Base-by-base conservation (phyloP, 176 grass and related monocot species). In the Rhynchospora breviuscula region DNA sequence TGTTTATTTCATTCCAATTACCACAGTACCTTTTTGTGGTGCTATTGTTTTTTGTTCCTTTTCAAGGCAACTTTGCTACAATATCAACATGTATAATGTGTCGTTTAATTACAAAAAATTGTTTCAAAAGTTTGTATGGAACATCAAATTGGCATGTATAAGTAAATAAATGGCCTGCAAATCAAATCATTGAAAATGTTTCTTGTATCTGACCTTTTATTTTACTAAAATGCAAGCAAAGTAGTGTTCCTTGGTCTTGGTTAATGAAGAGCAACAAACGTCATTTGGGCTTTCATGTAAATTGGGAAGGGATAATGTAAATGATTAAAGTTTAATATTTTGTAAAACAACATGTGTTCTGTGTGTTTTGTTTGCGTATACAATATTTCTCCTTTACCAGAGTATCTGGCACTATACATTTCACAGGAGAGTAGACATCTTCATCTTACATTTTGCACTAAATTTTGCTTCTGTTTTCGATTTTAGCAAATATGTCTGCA, bases 401-500 rank as follows among this genome's bases (percentile, higher is more conserved):
- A 1, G 10, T 8, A 52, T 5, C 7, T 9, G 3, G 2, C 10
- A 52, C 7, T 52, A 10, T 11, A 52, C 49, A 52, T 52, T 52
- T 52, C 7, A 52, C 49, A 52, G 49, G 10, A 10, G 35, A 10
- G 35, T 40, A 40, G 35, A 40, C 10, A 52, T 52, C 49, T 52
- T 57, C 31, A 57, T 78, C 73, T 78, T 8, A 78, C 23, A 17
- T 33, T 2, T 51, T 70, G 40, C 33, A 46, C 7, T 52, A 46
- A 56, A 83, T 77, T 78, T 51, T 78, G 21, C 67, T 78, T 10
- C 78, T 62, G 25, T 10, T 74, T 45, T 72, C 23, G 7, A 78
- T 88, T 84, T 45, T 69, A 87, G 90, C 66, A 80, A 89, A 79
- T 74, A 76, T 87, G 57, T 94, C 89, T 63, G 82, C 83, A 79